Conservation (phyloP, 2,329 filamentous ascomycete genomes). For the Apiospora arundinis region DNA sequence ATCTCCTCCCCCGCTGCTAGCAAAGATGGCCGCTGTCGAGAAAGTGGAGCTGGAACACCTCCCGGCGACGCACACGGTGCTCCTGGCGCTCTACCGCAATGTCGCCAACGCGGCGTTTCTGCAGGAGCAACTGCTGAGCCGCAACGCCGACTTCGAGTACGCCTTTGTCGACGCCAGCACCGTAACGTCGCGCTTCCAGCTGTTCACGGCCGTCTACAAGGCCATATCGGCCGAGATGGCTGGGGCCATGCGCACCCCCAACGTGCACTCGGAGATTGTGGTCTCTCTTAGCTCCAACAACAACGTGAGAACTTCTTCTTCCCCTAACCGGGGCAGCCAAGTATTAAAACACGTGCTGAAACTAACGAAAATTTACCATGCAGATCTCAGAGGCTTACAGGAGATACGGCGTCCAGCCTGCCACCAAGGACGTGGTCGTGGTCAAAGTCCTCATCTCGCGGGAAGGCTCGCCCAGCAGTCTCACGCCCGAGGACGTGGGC, state of each 20-base stretch:
- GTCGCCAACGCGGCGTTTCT: constrained; percentile 81
- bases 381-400: constrained; percentile 93
- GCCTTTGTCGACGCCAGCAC: constrained; percentile 87
- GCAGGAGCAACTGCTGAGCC: constrained; percentile 81
- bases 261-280: constrained; percentile 89
- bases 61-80: constrained; percentile 69
- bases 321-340: too few relatives aligned
- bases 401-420: constrained; percentile 79
- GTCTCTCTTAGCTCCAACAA: constrained; percentile 80
- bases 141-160: constrained; percentile 89
- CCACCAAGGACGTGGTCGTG: constrained; percentile 75
- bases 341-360: neutral
- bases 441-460: constrained; percentile 73
- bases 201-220: constrained; percentile 77
- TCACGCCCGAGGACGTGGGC: constrained; percentile 53
- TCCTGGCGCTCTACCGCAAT: constrained; percentile 77
- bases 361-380: neutral
- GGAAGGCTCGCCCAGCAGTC: neutral
- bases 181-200: constrained; percentile 75
- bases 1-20: neutral
- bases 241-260: constrained; percentile 74
- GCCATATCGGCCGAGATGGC: constrained; percentile 72
- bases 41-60: constrained; percentile 78
- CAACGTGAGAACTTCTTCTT: constrained; percentile 61
- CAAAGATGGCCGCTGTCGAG: constrained; percentile 57